These are phyloP conservation scores for Monotropa hypopitys DNA, from an alignment of 179 eudicot genomes.

Conservation along the genomic window DNA sequence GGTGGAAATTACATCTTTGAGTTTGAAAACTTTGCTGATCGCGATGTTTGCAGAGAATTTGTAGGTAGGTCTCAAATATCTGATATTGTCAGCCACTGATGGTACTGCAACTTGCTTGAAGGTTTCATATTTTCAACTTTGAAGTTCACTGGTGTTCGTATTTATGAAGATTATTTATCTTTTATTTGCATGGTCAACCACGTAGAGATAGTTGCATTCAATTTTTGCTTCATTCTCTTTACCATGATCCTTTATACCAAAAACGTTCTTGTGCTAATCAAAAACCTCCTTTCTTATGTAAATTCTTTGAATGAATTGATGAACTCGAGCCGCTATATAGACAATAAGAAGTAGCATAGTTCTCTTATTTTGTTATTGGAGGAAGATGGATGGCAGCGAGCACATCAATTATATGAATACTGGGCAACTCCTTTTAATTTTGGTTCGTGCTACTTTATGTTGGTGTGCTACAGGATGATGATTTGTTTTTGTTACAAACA, in stretches of 20 bases:
- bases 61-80: conserved; percentile 41
- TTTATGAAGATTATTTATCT: neutral
- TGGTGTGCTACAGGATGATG: neutral
- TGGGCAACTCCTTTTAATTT: neutral
- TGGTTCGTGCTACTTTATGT: neutral
- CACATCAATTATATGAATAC: neutral
- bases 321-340: neutral
- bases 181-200: neutral
- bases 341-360: neutral
- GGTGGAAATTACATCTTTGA: conserved; percentile 64
- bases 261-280: neutral
- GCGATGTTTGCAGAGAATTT: conserved; percentile 67
- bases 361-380: neutral
- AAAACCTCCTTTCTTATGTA: neutral
- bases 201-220: neutral
- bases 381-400: neutral
- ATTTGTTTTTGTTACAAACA: neutral
- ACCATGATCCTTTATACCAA: neutral
- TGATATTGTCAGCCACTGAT: neutral
- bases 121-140: neutral
- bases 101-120: neutral
- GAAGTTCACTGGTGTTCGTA: neutral
- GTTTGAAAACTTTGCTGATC: conserved; percentile 60
- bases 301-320: neutral
- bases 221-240: neutral